Evolutionary conservation across 306 rosid species (phyloP).

Genomic region (Medicago truncatula): DNA sequence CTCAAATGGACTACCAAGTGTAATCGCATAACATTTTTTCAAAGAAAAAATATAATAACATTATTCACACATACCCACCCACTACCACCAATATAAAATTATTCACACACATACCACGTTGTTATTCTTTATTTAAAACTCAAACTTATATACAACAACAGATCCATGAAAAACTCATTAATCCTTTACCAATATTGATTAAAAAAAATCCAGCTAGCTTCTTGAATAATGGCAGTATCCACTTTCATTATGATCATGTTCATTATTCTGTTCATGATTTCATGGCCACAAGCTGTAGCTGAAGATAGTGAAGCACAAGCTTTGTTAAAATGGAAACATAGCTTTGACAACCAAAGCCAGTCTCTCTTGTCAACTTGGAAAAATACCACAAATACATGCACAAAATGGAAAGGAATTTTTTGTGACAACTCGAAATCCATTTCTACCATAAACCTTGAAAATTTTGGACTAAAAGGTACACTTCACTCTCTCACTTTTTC

Average conservation of each 20-base stretch:
- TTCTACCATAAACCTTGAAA: constrained; percentile 1
- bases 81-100: too few species aligned
- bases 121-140: too few species aligned
- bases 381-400: constrained; percentile 29
- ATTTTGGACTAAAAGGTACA: constrained; percentile 41
- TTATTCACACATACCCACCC: too few species aligned
- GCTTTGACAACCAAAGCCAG: constrained; percentile 38
- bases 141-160: too few species aligned
- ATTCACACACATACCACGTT: too few species aligned
- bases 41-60: too few species aligned
- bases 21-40: too few species aligned
- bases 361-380: constrained; percentile 38
- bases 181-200: too few species aligned
- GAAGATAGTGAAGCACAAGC: constrained; percentile 33
- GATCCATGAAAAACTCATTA: too few species aligned
- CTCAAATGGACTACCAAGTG: too few species aligned
- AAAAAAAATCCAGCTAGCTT: background rate
- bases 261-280: background rate
- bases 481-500: constrained; percentile 44
- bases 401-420: constrained; percentile 22
- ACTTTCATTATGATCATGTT: background rate
- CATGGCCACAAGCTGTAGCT: background rate
- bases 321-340: constrained; percentile 43
- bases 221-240: background rate
- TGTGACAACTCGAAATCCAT: constrained; percentile 37